Conservation (phyloP, 2,329 filamentous ascomycete species). For the Hymenoscyphus scutula region DNA sequence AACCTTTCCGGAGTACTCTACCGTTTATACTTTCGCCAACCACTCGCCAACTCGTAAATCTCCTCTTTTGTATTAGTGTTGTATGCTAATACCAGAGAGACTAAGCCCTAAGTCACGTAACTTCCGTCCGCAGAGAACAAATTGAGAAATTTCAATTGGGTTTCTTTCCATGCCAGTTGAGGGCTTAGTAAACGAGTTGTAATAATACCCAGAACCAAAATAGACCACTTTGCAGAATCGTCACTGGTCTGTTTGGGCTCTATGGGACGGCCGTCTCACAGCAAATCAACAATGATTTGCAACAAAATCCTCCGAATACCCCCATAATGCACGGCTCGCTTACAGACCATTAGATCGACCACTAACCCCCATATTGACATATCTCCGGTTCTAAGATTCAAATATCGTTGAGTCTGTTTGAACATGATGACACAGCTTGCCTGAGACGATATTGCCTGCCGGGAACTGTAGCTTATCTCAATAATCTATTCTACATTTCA, state of each 20-base stretch:
- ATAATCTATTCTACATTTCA: neutral
- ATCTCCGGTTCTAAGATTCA: neutral
- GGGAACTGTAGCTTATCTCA: neutral
- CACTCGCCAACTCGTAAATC: neutral
- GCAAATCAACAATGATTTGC: neutral
- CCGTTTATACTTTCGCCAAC: neutral
- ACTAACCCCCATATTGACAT: neutral
- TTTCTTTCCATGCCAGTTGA: neutral
- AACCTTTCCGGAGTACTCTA: no score
- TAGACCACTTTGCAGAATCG: neutral
- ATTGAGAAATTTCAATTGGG: neutral
- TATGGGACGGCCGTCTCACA: neutral
- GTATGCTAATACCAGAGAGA: neutral
- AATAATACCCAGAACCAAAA: neutral
- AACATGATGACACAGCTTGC: neutral
- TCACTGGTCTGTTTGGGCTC: neutral
- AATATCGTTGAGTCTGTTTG: neutral
- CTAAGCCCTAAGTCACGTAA: neutral
- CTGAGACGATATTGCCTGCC: neutral
- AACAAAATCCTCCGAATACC: neutral
- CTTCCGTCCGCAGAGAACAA: neutral
- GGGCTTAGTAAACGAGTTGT: neutral
- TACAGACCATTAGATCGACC: neutral
- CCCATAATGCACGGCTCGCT: neutral
- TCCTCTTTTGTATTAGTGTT: neutral